Conservation (phyloP, 106 monocot genomes). For the Dendrobium huoshanense region DNA sequence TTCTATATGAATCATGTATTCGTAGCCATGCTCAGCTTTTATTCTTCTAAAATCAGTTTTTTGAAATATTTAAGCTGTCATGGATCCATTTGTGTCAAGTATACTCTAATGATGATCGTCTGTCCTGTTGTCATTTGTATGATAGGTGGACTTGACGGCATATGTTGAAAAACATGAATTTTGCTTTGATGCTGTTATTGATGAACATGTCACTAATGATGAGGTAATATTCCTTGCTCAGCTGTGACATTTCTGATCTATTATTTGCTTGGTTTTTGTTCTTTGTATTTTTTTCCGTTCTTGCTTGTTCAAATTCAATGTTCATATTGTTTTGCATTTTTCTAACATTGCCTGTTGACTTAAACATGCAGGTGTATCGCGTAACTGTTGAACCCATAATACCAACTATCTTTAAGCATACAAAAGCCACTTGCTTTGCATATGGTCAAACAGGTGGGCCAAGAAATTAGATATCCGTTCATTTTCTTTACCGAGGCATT, state of each 20-base stretch:
- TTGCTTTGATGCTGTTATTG: slow-evolving; percentile 77
- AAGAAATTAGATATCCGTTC: background rate
- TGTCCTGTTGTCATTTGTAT: background rate
- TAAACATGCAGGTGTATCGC: slow-evolving; percentile 61
- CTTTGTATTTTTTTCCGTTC: background rate
- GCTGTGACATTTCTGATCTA: background rate
- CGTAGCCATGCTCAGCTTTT: background rate
- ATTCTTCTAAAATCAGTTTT: background rate
- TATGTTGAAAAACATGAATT: slow-evolving; percentile 92
- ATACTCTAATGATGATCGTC: too few species aligned
- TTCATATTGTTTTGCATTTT: background rate
- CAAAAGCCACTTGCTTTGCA: slow-evolving; percentile 93
- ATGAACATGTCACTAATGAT: slow-evolving; percentile 76
- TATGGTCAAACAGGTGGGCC: slow-evolving; percentile 81
- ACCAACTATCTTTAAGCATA: slow-evolving; percentile 74
- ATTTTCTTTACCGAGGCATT: background rate
- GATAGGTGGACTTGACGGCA: slow-evolving; percentile 79
- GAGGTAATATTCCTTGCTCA: slow-evolving; percentile 44
- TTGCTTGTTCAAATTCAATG: background rate
- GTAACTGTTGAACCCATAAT: slow-evolving; percentile 87
- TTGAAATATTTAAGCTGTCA: background rate
- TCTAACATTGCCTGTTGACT: background rate
- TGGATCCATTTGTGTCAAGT: too few species aligned
- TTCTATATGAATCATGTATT: background rate
- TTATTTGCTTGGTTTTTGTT: background rate